These are phyloP conservation scores for Aurinia saxatilis DNA, from an alignment of 345 rosid genomes.

Conservation along the genomic window DNA sequence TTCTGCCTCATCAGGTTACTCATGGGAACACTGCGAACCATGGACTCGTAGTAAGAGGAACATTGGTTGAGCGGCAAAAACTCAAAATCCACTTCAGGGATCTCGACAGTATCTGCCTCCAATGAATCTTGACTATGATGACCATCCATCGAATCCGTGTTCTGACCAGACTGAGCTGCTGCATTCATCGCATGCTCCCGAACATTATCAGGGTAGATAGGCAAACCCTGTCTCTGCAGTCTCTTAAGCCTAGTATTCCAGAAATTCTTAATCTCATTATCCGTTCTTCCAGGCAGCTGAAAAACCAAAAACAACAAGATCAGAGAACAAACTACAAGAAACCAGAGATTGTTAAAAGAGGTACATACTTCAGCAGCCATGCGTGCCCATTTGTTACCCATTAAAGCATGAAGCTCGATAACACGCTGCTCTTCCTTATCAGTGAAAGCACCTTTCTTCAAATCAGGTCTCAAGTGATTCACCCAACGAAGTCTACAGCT, in stretches of 20 bases:
- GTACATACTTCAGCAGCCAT: conserved; percentile 46
- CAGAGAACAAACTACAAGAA: not conserved
- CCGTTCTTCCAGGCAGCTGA: conserved; percentile 68
- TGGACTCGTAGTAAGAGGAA: not conserved
- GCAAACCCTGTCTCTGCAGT: conserved; percentile 47
- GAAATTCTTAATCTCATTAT: conserved; percentile 71
- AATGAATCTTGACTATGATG: conserved; percentile 30
- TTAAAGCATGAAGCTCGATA: conserved; percentile 44
- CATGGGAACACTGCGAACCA: conserved; percentile 5
- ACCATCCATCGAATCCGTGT: conserved; percentile 19
- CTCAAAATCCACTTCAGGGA: conserved; percentile 44
- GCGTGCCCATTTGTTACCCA: conserved; percentile 55
- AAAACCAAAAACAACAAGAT: not conserved
- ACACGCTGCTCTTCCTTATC: conserved; percentile 42
- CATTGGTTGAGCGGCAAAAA: conserved; percentile 25
- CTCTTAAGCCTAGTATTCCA: conserved; percentile 65
- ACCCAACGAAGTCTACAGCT: conserved; percentile 71
- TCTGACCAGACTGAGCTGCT: conserved; percentile 27
- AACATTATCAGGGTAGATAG: conserved; percentile 52
- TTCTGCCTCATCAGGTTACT: not conserved
- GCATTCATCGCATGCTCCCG: conserved; percentile 33
- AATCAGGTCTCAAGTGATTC: conserved; percentile 51
- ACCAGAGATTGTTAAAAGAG: not conserved
- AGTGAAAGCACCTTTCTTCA: conserved; percentile 49
- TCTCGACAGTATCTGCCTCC: conserved; percentile 33